Base-by-base conservation (phyloP, 345 rosid species). In the Aurinia saxatilis region DNA sequence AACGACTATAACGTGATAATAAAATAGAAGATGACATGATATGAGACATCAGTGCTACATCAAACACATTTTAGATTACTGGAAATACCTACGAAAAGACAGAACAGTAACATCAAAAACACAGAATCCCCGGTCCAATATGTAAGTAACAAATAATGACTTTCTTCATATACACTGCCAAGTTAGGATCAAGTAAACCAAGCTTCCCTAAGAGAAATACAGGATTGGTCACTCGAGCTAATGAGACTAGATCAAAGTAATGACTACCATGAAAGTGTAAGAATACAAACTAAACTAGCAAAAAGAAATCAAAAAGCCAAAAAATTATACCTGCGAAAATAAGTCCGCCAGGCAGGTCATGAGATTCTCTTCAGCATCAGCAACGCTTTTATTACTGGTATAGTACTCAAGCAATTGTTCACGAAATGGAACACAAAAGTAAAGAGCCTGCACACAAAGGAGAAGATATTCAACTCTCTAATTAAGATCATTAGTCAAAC, bases 331-430 rank as follows among this genome's bases (percentile, higher is more conserved):
- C 99, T 93, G 99, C 2, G 95, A 73, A 77, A 93, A 93, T 49
- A 93, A 76, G 81, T 93, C 99, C 1, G 97, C 99, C 30, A 93
- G 78, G 79, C 99, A 93, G 1, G 96, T 90, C 83, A 93, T 78
- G 52, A 93, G 95, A 78, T 93, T 93, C 78, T 93, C 99, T 70
- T 90, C 99, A 12, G 82, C 87, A 64, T 90, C 99, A 11, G 78
- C 89, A 5, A 60, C 60, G 55, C 57, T 84, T 76, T 90, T 93
- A 70, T 81, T 82, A 64, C 70, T 87, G 17, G 87, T 79, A 66
- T 85, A 90, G 73, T 90, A 90, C n/a, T 93, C 99, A 29, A 93
- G 88, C 78, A 93, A 73, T 66, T 93, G 99, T 76, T 93, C 99
- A 27, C 99, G 99, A 78, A 93, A 93, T 17, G 97, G 96, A 57